Percentiles rank a stretch among this genome's conserved stretches.
These are phyloP conservation scores for Solanum medicagineum DNA, from an alignment of 257 asterid genomes.

Conservation along the genomic window DNA sequence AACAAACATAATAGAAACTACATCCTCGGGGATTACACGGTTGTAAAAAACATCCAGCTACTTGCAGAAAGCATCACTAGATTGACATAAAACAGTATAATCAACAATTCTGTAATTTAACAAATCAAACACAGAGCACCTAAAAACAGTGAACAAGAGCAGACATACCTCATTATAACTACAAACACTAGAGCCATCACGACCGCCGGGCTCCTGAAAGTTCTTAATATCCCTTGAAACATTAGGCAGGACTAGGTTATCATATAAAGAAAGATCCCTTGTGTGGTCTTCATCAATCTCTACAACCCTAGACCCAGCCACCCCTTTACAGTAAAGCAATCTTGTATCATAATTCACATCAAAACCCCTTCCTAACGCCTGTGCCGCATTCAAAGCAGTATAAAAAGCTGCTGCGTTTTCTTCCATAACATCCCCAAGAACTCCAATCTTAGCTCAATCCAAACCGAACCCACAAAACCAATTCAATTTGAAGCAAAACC, in stretches of 20 bases:
- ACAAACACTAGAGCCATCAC: constrained; percentile 71
- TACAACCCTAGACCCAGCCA: constrained; percentile 55
- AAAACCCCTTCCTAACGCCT: constrained; percentile 81
- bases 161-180: constrained; percentile 47
- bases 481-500: neutral
- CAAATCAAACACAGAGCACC: neutral
- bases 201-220: constrained; percentile 38
- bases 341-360: constrained; percentile 86
- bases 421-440: constrained; percentile 44
- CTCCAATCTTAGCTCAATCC: neutral
- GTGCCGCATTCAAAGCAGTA: constrained; percentile 57
- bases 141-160: neutral
- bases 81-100: neutral
- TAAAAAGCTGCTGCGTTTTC: constrained; percentile 80
- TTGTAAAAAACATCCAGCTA: neutral
- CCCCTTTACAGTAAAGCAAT: constrained; percentile 78
- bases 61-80: neutral
- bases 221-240: constrained; percentile 63
- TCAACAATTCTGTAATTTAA: neutral
- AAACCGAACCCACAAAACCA: neutral
- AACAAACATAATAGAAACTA: neutral
- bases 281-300: constrained; percentile 58
- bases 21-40: neutral
- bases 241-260: constrained; percentile 41
- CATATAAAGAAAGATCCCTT: constrained; percentile 58